Base-by-base conservation (phyloP, 202 grass and related monocot species). In the Panicum virgatum region DNA sequence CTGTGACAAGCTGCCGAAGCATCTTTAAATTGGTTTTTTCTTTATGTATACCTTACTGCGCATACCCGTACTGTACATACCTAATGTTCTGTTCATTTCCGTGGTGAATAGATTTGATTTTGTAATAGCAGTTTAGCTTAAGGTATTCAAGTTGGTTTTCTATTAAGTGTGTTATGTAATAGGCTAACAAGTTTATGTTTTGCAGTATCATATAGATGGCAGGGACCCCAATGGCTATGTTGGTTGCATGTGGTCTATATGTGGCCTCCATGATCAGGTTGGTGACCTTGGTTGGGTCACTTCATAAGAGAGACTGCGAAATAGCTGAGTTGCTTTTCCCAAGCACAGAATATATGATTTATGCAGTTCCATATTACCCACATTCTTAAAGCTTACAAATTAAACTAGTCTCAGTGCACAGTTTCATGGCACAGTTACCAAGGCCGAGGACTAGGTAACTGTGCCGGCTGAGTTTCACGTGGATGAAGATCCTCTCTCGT, bases 161-260 rank as follows among this genome's bases (percentile, higher is more conserved):
- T 34, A 34, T 34, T 7, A 39, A 48, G 43, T 42, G 62, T 74
- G 18, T 12, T 42, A 27, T 48, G 66, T 68, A 14, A 60, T 40
- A 77, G 9, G 56, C 10, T 71, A 66, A 77, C 16, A 62, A 40
- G 61, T 83, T 0, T 48, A 15, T 76, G 20, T 79, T 39, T 93
- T 86, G 67, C 75, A 98, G 92, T 98, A 93, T 83, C 84, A 93
- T 42, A 82, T 98, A 63, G 95, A 98, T 51, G 95, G 95, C 42
- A 94, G 95, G 80, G 92, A 98, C 74, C 92, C 95, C 42, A 98
- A 40, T 86, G 95, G 95, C n/a, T 98, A 90, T 29, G 95, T 91
- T 62, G 95, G 95, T 25, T 98, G 95, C 73, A 98, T 98, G 95
- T 98, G 95, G 92, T 94, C 95, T 27, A 98, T 98, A 84, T 98